Conservation (phyloP, 1,139 yeast genomes). For the Pichia sp. region DNA sequence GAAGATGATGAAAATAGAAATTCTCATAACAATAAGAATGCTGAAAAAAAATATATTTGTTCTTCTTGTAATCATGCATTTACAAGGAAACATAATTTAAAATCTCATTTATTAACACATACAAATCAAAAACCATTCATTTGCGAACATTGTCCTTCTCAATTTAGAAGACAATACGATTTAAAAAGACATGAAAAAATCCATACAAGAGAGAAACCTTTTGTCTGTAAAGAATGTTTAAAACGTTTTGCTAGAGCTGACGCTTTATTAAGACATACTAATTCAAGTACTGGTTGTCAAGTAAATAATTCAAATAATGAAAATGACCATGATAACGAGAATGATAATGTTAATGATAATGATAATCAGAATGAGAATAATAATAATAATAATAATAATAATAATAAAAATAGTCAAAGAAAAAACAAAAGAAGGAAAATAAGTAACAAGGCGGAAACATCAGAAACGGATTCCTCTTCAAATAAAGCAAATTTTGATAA, state of each 20-base stretch:
- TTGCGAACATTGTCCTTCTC: slow-evolving; percentile 57
- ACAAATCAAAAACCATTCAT: slow-evolving; percentile 60
- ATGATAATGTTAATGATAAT: not conserved
- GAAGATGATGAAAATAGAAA: not conserved
- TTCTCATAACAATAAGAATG: not conserved
- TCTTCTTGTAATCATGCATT: slow-evolving; percentile 56
- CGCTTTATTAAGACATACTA: slow-evolving; percentile 61
- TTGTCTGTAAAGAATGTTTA: slow-evolving; percentile 53
- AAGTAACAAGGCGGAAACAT: too few species aligned
- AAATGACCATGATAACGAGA: too few species aligned
- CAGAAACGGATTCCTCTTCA: too few species aligned
- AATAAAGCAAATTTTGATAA: too few species aligned
- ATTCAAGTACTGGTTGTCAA: slow-evolving; percentile 26
- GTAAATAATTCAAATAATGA: not conserved
- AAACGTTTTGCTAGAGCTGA: slow-evolving; percentile 72
- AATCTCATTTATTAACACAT: slow-evolving; percentile 67
- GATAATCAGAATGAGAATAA: not conserved
- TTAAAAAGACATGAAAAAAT: slow-evolving; percentile 67
- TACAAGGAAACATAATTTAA: slow-evolving; percentile 68
- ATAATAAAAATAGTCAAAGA: not conserved
- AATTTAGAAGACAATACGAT: slow-evolving; percentile 70
- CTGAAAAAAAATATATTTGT: slow-evolving; percentile 31
- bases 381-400: not conserved
- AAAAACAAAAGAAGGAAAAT: not conserved
- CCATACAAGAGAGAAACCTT: slow-evolving; percentile 75